Conservation (phyloP, 768 basidiomycete genomes). For the Boletus insuetus region DNA sequence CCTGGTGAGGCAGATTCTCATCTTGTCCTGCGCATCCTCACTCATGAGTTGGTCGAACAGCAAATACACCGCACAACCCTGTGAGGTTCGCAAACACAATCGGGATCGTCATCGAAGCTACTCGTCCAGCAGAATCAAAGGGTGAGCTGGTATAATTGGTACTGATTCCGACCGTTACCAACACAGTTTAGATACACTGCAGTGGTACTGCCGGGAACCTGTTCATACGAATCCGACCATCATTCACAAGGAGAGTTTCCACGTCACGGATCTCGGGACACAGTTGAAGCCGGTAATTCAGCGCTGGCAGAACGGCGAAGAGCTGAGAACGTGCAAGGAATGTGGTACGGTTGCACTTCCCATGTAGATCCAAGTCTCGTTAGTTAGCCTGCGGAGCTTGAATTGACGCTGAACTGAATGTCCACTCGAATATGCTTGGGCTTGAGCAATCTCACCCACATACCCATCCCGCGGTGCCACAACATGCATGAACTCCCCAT, state of each 20-base stretch:
- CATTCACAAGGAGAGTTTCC: slow-evolving; percentile 82
- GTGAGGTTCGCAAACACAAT: slow-evolving; percentile 88
- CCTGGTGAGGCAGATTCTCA: slow-evolving; percentile 56
- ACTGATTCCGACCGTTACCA: not conserved
- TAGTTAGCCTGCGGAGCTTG: slow-evolving; percentile 13
- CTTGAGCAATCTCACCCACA: not conserved
- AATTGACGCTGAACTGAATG: slow-evolving; percentile 5
- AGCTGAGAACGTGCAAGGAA: slow-evolving; percentile 62
- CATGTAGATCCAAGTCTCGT: slow-evolving; percentile 38
- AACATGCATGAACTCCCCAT: slow-evolving; percentile 45
- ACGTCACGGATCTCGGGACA: slow-evolving; percentile 86
- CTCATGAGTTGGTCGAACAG: slow-evolving; percentile 37
- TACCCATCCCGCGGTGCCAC: slow-evolving; percentile 37
- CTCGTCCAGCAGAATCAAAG: slow-evolving; percentile 67
- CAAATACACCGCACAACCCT: slow-evolving; percentile 95
- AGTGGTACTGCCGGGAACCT: slow-evolving; percentile 83
- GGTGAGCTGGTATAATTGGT: slow-evolving; percentile 46
- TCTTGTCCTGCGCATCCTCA: not conserved
- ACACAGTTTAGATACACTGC: slow-evolving; percentile 66
- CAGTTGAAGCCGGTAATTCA: slow-evolving; percentile 92
- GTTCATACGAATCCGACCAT: slow-evolving; percentile 63
- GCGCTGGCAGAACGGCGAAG: slow-evolving; percentile 69
- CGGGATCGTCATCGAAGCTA: slow-evolving; percentile 87
- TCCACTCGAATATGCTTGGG: not conserved
- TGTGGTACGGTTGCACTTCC: slow-evolving; percentile 67